A percentile compares a stretch with the other conserved stretches of the same genome.
Evolutionary conservation across 2,329 filamentous ascomycete species (phyloP).

Genomic region (Colletotrichum liriopes): DNA sequence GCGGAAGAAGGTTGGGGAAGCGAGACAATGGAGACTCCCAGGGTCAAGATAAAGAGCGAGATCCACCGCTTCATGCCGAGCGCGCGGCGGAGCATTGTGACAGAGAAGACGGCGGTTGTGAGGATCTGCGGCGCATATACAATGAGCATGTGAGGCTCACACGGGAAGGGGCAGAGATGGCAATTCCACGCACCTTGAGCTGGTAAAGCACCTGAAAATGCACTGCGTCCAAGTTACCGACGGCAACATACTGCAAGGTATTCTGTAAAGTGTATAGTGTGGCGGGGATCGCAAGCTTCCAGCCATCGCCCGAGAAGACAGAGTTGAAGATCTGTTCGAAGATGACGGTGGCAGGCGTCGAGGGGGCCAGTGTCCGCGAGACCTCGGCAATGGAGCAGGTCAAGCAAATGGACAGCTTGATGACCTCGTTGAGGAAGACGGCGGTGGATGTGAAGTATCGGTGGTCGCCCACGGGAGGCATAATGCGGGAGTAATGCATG

Average conservation of each 20-base stretch:
- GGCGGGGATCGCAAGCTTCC: slow-evolving; percentile 94
- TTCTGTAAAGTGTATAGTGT: slow-evolving; percentile 93
- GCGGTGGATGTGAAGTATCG: slow-evolving; percentile 95
- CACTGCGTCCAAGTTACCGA: slow-evolving; percentile 91
- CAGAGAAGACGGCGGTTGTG: slow-evolving; percentile 89
- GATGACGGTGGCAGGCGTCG: slow-evolving; percentile 84
- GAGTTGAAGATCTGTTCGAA: slow-evolving; percentile 84
- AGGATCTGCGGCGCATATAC: slow-evolving; percentile 72
- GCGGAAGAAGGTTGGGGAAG: slow-evolving; percentile 65
- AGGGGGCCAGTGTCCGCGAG: slow-evolving; percentile 82
- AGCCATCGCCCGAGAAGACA: slow-evolving; percentile 91
- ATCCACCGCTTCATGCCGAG: slow-evolving; percentile 84
- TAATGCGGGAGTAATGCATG: slow-evolving; percentile 94
- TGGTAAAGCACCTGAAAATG: slow-evolving; percentile 96
- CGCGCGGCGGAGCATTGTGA: slow-evolving; percentile 80
- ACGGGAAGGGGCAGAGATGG: background rate
- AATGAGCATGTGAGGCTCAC: background rate
- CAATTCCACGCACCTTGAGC: slow-evolving; percentile 75
- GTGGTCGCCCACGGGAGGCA: slow-evolving; percentile 87
- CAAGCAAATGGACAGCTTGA: slow-evolving; percentile 90
- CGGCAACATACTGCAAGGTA: slow-evolving; percentile 91
- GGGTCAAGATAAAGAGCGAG: slow-evolving; percentile 82
- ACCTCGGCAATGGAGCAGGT: slow-evolving; percentile 92
- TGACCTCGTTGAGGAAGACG: slow-evolving; percentile 92
- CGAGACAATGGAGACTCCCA: slow-evolving; percentile 89